Evolutionary conservation across 1,284 basidiomycete genomes (phyloP).

Genomic region (Psilocybe mexicana): DNA sequence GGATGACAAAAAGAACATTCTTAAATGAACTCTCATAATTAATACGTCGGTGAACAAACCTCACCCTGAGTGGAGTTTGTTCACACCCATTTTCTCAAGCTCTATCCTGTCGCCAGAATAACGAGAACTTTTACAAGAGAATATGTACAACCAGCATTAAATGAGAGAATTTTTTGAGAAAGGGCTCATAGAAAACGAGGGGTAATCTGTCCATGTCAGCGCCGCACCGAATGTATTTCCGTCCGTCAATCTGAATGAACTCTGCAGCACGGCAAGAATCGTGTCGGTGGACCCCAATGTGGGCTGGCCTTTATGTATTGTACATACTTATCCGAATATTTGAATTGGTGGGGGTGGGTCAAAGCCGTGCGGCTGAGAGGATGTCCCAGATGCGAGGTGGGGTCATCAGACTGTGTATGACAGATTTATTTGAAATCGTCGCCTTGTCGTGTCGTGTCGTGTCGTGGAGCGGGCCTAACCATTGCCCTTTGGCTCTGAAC

Average conservation of each 20-base stretch:
- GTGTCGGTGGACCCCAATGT: background rate
- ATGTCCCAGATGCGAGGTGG: background rate
- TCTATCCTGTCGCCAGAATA: background rate
- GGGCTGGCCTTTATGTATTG: background rate
- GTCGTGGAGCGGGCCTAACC: too few species aligned
- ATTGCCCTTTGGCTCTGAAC: too few species aligned
- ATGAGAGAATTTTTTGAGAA: background rate
- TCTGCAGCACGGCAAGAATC: background rate
- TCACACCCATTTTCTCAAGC: background rate
- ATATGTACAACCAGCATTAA: background rate
- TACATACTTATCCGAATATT: background rate
- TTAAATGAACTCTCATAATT: background rate
- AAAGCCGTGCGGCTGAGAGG: background rate
- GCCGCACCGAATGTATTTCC: background rate
- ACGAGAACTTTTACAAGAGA: background rate
- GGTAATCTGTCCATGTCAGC: background rate
- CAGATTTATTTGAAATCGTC: background rate
- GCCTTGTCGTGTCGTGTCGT: too few species aligned
- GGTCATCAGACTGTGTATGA: background rate
- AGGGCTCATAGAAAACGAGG: background rate
- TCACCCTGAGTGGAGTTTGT: background rate
- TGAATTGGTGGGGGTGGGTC: background rate
- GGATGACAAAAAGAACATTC: background rate
- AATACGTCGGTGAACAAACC: background rate
- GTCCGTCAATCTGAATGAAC: background rate